These are phyloP conservation scores for Russula compacta DNA, from an alignment of 768 basidiomycete genomes.

Conservation along the genomic window DNA sequence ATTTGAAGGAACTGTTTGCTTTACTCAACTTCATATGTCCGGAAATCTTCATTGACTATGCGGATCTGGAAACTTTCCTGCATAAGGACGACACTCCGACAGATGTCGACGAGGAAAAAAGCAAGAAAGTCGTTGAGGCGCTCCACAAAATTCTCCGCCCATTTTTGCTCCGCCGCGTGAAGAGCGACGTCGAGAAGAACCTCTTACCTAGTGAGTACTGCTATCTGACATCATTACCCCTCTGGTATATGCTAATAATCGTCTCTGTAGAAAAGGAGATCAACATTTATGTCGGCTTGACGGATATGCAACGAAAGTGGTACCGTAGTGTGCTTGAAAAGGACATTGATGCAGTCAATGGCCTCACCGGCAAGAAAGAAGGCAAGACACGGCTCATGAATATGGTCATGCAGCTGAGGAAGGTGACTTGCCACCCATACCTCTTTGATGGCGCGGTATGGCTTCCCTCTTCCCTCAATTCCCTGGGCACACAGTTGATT, in stretches of 20 bases:
- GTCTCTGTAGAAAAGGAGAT: conserved; percentile 79
- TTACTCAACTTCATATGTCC: conserved; percentile 94
- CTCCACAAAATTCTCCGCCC: conserved; percentile 94
- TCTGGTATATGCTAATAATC: conserved; percentile 2
- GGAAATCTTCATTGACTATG: conserved; percentile 87
- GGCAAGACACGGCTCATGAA: conserved; percentile 97
- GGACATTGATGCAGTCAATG: conserved; percentile 98
- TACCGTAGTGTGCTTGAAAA: conserved; percentile 94
- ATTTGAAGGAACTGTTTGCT: conserved; percentile 89
- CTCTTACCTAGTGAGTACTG: conserved; percentile 68
- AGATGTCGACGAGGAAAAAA: conserved; percentile 71
- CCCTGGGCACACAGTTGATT: neutral
- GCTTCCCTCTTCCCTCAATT: conserved; percentile 6
- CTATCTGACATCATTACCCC: neutral
- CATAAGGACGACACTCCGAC: conserved; percentile 70
- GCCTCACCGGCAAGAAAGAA: conserved; percentile 93
- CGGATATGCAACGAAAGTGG: conserved; percentile 98
- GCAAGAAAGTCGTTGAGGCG: conserved; percentile 91
- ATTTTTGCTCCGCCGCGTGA: conserved; percentile 89
- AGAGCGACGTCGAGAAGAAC: conserved; percentile 94
- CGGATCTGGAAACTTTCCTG: conserved; percentile 88
- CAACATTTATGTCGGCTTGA: conserved; percentile 94
- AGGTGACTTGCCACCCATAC: conserved; percentile 87
- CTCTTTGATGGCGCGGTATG: conserved; percentile 85
- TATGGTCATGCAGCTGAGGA: conserved; percentile 97